Conservation (phyloP, 1,284 basidiomycete genomes). For the Heliocybe sulcata region DNA sequence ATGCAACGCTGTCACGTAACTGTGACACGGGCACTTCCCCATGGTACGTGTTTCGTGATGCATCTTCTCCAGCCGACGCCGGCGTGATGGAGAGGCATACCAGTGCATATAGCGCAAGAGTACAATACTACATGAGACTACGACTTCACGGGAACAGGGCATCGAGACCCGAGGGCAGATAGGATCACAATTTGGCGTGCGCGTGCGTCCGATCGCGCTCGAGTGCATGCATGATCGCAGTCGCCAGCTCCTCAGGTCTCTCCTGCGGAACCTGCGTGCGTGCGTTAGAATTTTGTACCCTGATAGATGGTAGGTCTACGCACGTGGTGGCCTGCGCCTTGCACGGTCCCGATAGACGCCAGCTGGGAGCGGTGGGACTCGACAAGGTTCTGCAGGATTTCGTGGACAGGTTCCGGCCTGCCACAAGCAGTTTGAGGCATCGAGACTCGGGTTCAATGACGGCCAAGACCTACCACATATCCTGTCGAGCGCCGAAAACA, state of each 20-base stretch:
- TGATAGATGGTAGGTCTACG: not conserved
- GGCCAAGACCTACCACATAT: conserved; percentile 9
- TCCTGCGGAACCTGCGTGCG: not conserved
- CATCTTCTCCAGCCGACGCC: no score
- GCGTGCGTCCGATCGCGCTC: not conserved
- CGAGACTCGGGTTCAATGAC: not conserved
- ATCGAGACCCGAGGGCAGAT: no score
- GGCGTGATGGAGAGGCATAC: no score
- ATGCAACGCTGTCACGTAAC: no score
- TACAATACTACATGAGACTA: no score
- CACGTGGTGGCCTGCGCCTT: conserved; percentile 13
- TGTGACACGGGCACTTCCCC: no score
- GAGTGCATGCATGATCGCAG: not conserved
- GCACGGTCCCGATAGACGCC: conserved; percentile 9
- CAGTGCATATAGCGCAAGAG: no score
- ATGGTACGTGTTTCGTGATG: no score
- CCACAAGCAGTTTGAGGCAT: not conserved
- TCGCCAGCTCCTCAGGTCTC: not conserved
- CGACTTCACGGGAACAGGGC: no score
- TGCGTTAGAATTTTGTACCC: not conserved
- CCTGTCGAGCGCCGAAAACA: conserved; percentile 6
- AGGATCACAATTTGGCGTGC: not conserved
- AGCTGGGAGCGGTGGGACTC: conserved; percentile 6
- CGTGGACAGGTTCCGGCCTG: conserved; percentile 9
- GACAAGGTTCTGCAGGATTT: conserved; percentile 7